phyloP scores from a whole-genome alignment of 169 alveolate genomes.

The Plasmodium chabaudi region DNA sequence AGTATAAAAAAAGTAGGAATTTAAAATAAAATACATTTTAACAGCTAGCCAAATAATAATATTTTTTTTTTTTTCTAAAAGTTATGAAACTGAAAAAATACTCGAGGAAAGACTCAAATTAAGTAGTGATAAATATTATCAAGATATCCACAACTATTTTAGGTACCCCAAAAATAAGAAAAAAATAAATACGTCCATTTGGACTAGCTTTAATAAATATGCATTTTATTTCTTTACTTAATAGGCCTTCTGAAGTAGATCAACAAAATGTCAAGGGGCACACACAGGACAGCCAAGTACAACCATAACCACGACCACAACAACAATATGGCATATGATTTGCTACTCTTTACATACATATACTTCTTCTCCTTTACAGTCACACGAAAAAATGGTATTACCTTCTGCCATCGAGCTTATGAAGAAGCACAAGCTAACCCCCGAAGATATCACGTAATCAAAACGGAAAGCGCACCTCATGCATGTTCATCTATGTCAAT shows the following conservation, averaged over 20 bases:
- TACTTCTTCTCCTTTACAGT: not conserved
- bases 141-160: conserved; percentile 16
- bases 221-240: no score
- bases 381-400: conserved; percentile 33
- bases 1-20: not conserved
- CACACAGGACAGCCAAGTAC: no score
- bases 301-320: no score
- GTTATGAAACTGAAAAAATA: conserved; percentile 22
- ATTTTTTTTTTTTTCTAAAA: conserved; percentile 1
- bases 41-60: no score
- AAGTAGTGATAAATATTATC: conserved; percentile 41
- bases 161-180: conserved; percentile 1
- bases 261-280: no score
- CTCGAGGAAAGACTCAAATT: conserved; percentile 65
- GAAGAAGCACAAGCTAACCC: conserved; percentile 47
- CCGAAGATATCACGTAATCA: conserved; percentile 44
- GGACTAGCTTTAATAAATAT: no score
- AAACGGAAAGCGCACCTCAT: not conserved
- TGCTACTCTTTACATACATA: not conserved
- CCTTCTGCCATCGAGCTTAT: conserved; percentile 74
- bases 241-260: no score
- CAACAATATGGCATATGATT: no score
- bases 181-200: not conserved
- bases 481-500: no score
- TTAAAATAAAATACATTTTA: no score